Evolutionary conservation across 257 asterid genomes (phyloP), one percentile per base, ranked within the genome.

Genomic region (Gynochthodes officinalis): DNA sequence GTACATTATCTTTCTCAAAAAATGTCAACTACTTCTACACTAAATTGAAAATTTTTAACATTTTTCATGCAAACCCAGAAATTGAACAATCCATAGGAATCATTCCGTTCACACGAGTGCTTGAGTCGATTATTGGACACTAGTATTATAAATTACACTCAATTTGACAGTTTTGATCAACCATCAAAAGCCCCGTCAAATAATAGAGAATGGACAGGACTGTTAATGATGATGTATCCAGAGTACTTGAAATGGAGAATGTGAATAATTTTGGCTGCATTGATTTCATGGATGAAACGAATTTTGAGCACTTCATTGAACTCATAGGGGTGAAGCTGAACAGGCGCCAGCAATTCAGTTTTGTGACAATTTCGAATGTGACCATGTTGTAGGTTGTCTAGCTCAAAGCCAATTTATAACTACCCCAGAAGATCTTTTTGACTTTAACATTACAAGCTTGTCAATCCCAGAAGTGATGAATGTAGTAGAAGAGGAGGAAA

Each of bases 201-300:
- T n/a, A n/a, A n/a, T n/a, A n/a, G n/a, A n/a, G n/a, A 43, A 84
- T 84, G 90, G 89, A 84, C 43, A 64, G 54, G 27, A 28, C 9
- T 71, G 32, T 15, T 64, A 39, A 60, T 64, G 50, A n/a, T n/a
- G n/a, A 55, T 28, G 66, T 49, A 8, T 81, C 4, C 67, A 33
- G 81, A 77, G 19, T 40, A 7, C 4, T 66, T 44, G 82, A 77
- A 27, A 3, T 37, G 37, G 75, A 59, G 71, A 64, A 68, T 33
- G 73, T 33, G 9, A 62, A 28, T 16, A 83, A 84, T 43, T 80
- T 86, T 23, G 92, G 83, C 28, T 42, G 81, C 7, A 81, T 81
- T 12, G 90, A 87, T 82, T 89, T 80, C 85, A 44, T 83, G 85
- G 86, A 87, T 11, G 92, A 82, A 69, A 48, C 90, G 48, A 83